Evolutionary conservation across 2,329 filamentous ascomycete genomes (phyloP).

Genomic region (Hymenoscyphus infarciens): DNA sequence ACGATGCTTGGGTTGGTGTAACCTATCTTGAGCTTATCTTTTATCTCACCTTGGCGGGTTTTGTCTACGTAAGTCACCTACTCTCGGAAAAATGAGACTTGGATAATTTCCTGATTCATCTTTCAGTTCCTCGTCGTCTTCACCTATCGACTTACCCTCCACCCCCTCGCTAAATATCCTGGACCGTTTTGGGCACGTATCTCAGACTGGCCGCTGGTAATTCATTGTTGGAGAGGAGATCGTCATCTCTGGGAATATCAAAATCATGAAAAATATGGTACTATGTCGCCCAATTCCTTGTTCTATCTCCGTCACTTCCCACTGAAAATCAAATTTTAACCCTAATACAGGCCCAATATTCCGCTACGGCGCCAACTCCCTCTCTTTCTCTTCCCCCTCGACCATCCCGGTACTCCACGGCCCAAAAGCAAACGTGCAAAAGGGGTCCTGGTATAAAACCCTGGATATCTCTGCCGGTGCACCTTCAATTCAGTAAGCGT

Average conservation of each 20-base stretch:
- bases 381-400: constrained; percentile 13
- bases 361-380: constrained; percentile 16
- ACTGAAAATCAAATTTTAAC: neutral
- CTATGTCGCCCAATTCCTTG: too few species aligned
- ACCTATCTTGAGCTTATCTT: neutral
- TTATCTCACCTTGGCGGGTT: neutral
- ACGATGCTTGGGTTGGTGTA: neutral
- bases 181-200: constrained; percentile 28
- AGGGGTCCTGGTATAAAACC: constrained; percentile 17
- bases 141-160: constrained; percentile 22
- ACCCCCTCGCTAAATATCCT: constrained; percentile 35
- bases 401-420: constrained; percentile 14
- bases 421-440: constrained; percentile 21
- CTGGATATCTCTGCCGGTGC: constrained; percentile 17
- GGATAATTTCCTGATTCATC: neutral
- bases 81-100: too few species aligned
- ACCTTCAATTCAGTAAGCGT: constrained; percentile 11
- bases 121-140: constrained; percentile 3
- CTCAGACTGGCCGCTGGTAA: constrained; percentile 18
- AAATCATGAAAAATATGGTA: constrained; percentile 22
- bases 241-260: constrained; percentile 18
- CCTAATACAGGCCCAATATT: constrained; percentile 1
- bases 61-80: constrained; percentile 7
- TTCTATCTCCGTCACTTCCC: neutral
- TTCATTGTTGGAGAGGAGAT: constrained; percentile 17